Base-by-base conservation (phyloP, 2,329 filamentous ascomycete genomes). In the Penicillium sp. region DNA sequence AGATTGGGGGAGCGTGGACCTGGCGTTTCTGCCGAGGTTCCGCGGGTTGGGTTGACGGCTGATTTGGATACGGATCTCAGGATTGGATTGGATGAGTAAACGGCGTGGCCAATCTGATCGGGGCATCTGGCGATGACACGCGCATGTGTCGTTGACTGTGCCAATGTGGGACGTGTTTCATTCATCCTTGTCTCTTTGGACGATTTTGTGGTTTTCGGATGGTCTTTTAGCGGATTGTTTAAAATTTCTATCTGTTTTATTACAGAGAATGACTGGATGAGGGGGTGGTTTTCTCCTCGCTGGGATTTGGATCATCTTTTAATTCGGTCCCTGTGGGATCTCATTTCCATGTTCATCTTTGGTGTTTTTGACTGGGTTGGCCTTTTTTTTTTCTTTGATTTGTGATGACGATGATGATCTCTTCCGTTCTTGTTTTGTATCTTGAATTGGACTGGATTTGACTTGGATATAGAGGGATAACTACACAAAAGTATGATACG, bases 61-160 rank as follows among this genome's bases (percentile, higher is more conserved):
- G 65, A 69, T 59, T 43, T 69, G 45, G 64, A 69, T 45, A 55
- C 63, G 35, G 61, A 63, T 56, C 60, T 69, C 35, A 64, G 65
- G 20, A 61, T 67, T 28, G 53, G 35, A 41, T 43, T 66, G 41
- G 57, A 63, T 57, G 59, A 62, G 34, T 64, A 49, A 66, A 56
- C 55, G 20, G 20, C 2, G 20, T 20, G 20, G 41, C 28, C 57
- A 35, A n/a, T 59, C 45, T 20, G 15, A 20, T 12, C 34, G 35
- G 25, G 17, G 38, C 5, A 11, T 15, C 15, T 6, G 42, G 42
- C 42, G 22, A 25, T 45, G 12, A 20, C 48, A 51, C 17, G 14
- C 22, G 8, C 49, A 42, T 50, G 20, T 47, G 31, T 58, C 39
- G 22, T 53, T 48, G 37, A 20, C 28, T n/a, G 4, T 49, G 45